Evolutionary conservation across 2,329 filamentous ascomycete species (phyloP), one percentile per base, ranked within the genome.

Genomic region (Cercospora beticola): DNA sequence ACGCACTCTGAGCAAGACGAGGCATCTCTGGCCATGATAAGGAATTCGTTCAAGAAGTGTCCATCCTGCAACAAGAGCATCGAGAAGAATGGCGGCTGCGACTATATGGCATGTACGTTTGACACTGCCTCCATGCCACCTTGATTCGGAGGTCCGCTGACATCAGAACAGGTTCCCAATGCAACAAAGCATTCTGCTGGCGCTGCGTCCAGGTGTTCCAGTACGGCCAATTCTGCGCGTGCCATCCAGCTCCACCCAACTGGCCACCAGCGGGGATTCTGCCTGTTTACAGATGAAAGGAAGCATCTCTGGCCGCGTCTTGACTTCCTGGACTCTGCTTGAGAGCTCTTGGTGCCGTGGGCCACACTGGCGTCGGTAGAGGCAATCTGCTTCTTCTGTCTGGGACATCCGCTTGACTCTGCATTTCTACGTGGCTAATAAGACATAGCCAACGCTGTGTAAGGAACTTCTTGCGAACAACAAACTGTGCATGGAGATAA

Each of bases 11-110:
- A 69, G 16, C 46, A 71, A n/a, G 70, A 74, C 3, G 79, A 79
- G 28, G 79, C 79, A 18, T 61, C 57, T 31, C 30, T 56, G 31
- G 9, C 21, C 28, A 18, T 66, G 31, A 72, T 78, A 40, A 62
- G 60, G 40, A 68, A 68, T 43, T 60, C 68, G 2, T 71, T 74
- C 4, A 78, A 75, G 67, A 66, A 69, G 30, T 79, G 78, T 65
- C 78, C 78, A 2, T 61, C 65, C 9, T 79, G 78, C 68, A 60
- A 62, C 9, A 70, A 66, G 60, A 71, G 62, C 40, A 76, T 79
- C 23, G 67, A 78, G 70, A 78, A 78, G 72, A 68, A 76, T 36
- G 76, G 76, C 16, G 78, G 78, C 4, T 79, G 77, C 62, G 56
- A 69, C 16, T 52, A 66, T 52, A 79, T 79, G 76, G 28, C 18